These are phyloP conservation scores for Exophiala lecanii-corni DNA, from an alignment of 2,329 filamentous ascomycete species.

Conservation along the genomic window DNA sequence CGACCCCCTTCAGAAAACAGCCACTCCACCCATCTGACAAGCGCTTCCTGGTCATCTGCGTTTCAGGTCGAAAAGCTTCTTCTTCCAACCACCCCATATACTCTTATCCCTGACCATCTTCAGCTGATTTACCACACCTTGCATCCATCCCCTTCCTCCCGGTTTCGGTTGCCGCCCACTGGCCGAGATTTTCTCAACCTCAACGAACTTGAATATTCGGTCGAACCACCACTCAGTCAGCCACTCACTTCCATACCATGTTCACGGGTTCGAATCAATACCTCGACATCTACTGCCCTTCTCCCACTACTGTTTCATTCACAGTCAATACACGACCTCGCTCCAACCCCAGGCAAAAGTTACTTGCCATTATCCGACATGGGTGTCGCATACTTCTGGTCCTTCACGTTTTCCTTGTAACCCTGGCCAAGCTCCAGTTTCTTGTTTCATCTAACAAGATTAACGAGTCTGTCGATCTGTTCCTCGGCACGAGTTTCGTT, in stretches of 20 bases:
- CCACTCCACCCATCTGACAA: not conserved
- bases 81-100: no score
- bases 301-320: conserved; percentile 86
- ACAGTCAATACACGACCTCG: conserved; percentile 76
- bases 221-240: no score
- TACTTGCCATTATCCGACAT: conserved; percentile 42
- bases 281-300: conserved; percentile 63
- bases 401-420: conserved; percentile 36
- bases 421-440: conserved; percentile 33
- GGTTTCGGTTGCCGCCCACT: no score
- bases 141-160: no score
- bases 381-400: conserved; percentile 43
- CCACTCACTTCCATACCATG: no score
- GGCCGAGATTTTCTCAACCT: no score
- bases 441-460: conserved; percentile 28
- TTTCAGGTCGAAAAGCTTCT: not conserved
- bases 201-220: no score
- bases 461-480: conserved; percentile 31
- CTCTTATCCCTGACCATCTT: no score
- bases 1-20: no score
- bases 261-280: conserved; percentile 25
- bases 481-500: conserved; percentile 25
- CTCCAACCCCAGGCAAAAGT: conserved; percentile 40
- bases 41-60: not conserved
- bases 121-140: no score